These are phyloP conservation scores for Geosiphon pyriformis DNA, from an alignment of 192 early-diverging fungal genomes.

Conservation along the genomic window DNA sequence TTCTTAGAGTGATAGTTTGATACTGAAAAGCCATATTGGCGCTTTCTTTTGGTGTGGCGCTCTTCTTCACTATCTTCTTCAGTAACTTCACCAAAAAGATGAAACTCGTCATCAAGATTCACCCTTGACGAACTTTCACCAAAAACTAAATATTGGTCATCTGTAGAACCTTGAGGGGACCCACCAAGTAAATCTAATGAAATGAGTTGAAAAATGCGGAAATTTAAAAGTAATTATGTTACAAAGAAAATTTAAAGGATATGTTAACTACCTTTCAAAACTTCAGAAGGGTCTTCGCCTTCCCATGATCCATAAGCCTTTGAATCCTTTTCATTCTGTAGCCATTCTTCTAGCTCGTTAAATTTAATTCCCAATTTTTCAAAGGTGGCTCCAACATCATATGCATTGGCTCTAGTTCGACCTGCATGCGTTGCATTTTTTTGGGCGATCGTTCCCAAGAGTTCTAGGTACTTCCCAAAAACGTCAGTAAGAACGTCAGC, in stretches of 20 bases:
- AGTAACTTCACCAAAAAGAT: no score
- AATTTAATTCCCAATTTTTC: conserved; percentile 38
- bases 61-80: no score
- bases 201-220: background rate
- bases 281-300: background rate
- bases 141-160: background rate
- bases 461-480: conserved; percentile 41
- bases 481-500: conserved; percentile 45
- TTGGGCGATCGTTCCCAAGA: conserved; percentile 40
- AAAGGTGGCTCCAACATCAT: conserved; percentile 39
- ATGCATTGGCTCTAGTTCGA: conserved; percentile 34
- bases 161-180: background rate
- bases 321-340: conserved; percentile 4
- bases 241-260: background rate
- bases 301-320: background rate
- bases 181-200: background rate
- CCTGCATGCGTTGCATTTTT: conserved; percentile 48
- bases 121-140: background rate
- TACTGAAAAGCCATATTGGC: no score
- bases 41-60: no score
- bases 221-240: background rate
- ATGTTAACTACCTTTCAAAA: background rate
- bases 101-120: no score
- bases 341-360: conserved; percentile 38
- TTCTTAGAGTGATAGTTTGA: no score